These are phyloP conservation scores for Silene conica DNA, from an alignment of 148 eudicot species.

Conservation along the genomic window DNA sequence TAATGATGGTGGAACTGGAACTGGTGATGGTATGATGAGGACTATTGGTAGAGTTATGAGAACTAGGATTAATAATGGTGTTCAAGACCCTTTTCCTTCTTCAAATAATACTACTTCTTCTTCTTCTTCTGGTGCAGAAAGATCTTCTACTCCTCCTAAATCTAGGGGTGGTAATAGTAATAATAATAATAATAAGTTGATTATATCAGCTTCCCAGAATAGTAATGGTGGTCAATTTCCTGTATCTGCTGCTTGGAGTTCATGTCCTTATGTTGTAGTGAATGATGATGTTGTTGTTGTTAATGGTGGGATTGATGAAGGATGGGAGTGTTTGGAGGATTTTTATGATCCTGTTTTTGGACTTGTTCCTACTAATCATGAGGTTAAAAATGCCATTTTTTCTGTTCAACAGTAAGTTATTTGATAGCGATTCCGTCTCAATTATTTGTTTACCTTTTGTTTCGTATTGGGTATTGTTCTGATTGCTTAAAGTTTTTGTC, in stretches of 20 bases:
- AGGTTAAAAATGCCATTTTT: constrained; percentile 50
- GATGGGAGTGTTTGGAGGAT: constrained; percentile 44
- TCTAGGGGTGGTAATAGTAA: not conserved
- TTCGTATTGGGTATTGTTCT: too few relatives aligned
- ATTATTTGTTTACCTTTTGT: not conserved
- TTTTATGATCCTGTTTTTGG: constrained; percentile 45
- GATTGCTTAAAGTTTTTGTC: not conserved
- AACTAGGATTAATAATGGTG: constrained; percentile 35
- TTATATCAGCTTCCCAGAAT: not conserved
- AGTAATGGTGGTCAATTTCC: not conserved
- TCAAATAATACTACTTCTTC: not conserved
- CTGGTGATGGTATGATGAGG: constrained; percentile 23
- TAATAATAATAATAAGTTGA: constrained; percentile 3
- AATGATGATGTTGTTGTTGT: not conserved
- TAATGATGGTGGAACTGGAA: constrained; percentile 19
- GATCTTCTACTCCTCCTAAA: constrained; percentile 4
- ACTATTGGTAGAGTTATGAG: constrained; percentile 33
- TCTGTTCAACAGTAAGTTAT: constrained; percentile 50
- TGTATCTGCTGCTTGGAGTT: constrained; percentile 20
- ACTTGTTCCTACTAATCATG: constrained; percentile 41
- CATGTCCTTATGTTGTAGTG: constrained; percentile 1
- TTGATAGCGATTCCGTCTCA: not conserved
- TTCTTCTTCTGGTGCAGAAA: not conserved
- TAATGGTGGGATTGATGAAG: constrained; percentile 31
- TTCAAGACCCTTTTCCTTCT: constrained; percentile 27